Percentiles rank a stretch among this genome's conserved stretches.
Conservation (phyloP, 208 protist genomes). For the Wallacemonas sp. region DNA sequence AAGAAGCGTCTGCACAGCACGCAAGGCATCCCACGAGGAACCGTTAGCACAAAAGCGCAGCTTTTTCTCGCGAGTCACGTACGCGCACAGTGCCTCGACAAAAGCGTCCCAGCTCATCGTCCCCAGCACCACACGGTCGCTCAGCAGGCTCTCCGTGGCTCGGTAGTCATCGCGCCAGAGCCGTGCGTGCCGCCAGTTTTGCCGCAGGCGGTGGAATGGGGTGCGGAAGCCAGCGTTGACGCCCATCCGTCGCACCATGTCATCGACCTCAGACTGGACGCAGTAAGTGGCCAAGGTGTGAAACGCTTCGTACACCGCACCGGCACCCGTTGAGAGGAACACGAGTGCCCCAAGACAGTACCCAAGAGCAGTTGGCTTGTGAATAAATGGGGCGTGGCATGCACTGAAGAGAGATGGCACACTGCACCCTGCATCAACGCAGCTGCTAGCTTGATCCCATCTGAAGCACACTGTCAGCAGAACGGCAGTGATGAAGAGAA, state of each 20-base stretch:
- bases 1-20: slow-evolving; percentile 68
- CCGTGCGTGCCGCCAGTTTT: slow-evolving; percentile 36
- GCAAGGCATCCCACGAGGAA: slow-evolving; percentile 52
- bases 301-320: slow-evolving; percentile 57
- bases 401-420: slow-evolving; percentile 33
- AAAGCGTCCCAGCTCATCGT: slow-evolving; percentile 72
- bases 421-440: slow-evolving; percentile 59
- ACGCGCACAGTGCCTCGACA: slow-evolving; percentile 59
- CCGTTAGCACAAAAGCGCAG: slow-evolving; percentile 23
- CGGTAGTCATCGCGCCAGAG: slow-evolving; percentile 39
- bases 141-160: slow-evolving; percentile 23
- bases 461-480: slow-evolving; percentile 67
- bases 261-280: slow-evolving; percentile 52
- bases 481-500: slow-evolving; percentile 47
- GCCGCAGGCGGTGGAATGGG: slow-evolving; percentile 52
- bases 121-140: slow-evolving; percentile 41
- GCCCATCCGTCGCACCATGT: slow-evolving; percentile 41
- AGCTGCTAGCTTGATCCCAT: slow-evolving; percentile 56
- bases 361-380: slow-evolving; percentile 21
- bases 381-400: slow-evolving; percentile 46
- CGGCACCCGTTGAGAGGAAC: slow-evolving; percentile 37
- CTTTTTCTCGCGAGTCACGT: slow-evolving; percentile 23
- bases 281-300: slow-evolving; percentile 48
- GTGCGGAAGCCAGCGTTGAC: slow-evolving; percentile 67
- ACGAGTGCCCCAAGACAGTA: slow-evolving; percentile 43